Base-by-base conservation (phyloP, 1,284 basidiomycete genomes). In the Rhodotorula sp. region DNA sequence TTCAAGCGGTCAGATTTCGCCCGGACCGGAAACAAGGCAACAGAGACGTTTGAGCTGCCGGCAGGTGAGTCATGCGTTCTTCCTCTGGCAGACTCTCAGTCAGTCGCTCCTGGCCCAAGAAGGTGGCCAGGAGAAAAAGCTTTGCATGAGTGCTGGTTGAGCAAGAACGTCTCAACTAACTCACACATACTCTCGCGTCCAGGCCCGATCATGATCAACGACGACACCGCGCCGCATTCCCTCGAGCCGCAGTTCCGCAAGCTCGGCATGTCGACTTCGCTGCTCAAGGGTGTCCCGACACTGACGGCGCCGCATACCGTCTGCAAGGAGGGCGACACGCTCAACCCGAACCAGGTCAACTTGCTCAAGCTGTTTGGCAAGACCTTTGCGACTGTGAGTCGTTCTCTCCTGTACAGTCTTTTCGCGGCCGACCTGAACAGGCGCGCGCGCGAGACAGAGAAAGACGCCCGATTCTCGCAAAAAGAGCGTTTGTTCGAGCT, bases 241-340 rank as follows among this genome's bases (percentile, higher is more conserved):
- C 92, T 98, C 83, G 96, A 99, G 79, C 93, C 96, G 29, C 95
- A 98, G 80, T 85, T 99, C 66, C 88, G 96, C 68, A 90, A 91
- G 80, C 87, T 98, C 46, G 97, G 97, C 18, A 84, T 99, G 65
- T 86, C 89, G 59, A 98, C 96, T 26, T 77, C 69, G 34, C 87
- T 99, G 84, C 87, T 90, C 74, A 87, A 87, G 76, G 97, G 96
- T 69, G 91, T 97, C 3, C 96, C 97, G 4, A 91, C 90, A 6
- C 84, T 99, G 67, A 75, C 76, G 43, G 85, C 84, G 67, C 85
- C 91, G n/a, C 94, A 96, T 80, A 86, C 87, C 62, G 84, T 99
- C 61, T 98, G 96, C 83, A 88, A 88, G 79, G 84, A 91, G 81
- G 95, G 93, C 58, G 90, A 93, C 78, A 84, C 83, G 70, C 84